phyloP scores from a whole-genome alignment of 2,329 filamentous ascomycete species.

The Cordyceps farinosa region DNA sequence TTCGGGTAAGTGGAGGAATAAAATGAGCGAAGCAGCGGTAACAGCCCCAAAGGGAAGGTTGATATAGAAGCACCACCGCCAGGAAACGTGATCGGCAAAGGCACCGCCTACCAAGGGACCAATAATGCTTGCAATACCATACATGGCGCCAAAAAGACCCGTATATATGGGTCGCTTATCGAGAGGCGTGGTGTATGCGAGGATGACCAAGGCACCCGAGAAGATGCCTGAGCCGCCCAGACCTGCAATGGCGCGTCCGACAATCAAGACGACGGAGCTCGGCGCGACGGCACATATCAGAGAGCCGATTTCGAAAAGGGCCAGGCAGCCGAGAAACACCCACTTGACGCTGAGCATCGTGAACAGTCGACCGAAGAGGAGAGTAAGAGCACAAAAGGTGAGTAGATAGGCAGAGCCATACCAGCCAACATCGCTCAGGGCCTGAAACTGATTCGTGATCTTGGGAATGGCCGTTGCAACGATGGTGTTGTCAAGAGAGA shows the following conservation, averaged over 20 bases:
- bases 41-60: too few species aligned
- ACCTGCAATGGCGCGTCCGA: conserved; percentile 21
- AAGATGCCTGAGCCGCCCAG: conserved; percentile 19
- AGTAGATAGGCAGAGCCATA: conserved; percentile 47
- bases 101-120: conserved; percentile 9
- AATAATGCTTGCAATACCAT: too few species aligned
- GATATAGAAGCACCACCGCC: too few species aligned
- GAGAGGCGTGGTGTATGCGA: conserved; percentile 12
- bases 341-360: conserved; percentile 43
- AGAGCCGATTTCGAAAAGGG: conserved; percentile 31
- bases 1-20: too few species aligned
- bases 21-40: too few species aligned
- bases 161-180: too few species aligned
- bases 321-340: conserved; percentile 39
- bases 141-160: too few species aligned
- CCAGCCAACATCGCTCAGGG: conserved; percentile 47
- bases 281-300: conserved; percentile 19
- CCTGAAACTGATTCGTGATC: conserved; percentile 43
- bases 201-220: conserved; percentile 14
- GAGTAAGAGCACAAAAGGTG: conserved; percentile 34
- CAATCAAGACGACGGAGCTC: conserved; percentile 19
- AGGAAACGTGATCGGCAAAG: too few species aligned
- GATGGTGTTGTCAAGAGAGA: conserved; percentile 26
- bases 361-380: conserved; percentile 36
- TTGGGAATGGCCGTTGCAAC: conserved; percentile 47